A percentile compares a stretch with the other conserved stretches of the same genome.
Evolutionary conservation across 2,329 filamentous ascomycete genomes (phyloP).

Genomic region (Venturia pyrina): DNA sequence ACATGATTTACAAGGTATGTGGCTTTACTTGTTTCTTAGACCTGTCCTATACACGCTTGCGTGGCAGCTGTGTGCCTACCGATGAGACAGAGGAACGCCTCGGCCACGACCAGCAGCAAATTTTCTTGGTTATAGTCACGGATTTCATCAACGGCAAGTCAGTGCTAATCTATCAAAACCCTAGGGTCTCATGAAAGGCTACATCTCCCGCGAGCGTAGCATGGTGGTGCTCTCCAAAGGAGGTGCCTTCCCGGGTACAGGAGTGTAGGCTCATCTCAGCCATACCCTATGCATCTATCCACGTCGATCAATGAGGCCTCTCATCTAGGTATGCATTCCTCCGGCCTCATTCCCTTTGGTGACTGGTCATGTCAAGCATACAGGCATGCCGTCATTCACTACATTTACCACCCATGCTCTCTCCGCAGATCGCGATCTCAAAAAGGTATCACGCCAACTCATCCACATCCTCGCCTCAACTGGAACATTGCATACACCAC

Average conservation of each 20-base stretch:
- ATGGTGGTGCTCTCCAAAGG: conserved; percentile 90
- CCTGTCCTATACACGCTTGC: neutral
- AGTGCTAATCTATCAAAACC: conserved; percentile 6
- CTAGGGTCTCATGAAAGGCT: conserved; percentile 92
- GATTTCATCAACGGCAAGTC: neutral
- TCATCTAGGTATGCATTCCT: neutral
- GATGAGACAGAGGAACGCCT: neutral
- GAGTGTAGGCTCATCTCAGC: neutral
- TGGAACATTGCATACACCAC: neutral
- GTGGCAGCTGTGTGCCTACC: conserved; percentile 5
- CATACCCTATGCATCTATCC: neutral
- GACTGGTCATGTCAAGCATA: neutral
- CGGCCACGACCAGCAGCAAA: neutral
- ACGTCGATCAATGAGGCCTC: neutral
- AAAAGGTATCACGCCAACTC: no score
- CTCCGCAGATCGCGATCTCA: no score
- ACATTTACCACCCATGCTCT: no score
- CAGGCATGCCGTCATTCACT: neutral
- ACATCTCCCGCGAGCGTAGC: conserved; percentile 82
- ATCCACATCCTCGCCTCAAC: neutral
- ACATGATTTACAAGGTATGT: conserved; percentile 93
- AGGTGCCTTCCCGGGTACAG: conserved; percentile 84
- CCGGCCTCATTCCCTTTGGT: neutral
- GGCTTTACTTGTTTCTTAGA: conserved; percentile 6
- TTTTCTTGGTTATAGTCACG: neutral